These are phyloP conservation scores for Aspergillus persii DNA, from an alignment of 2,329 filamentous ascomycete species.

Conservation along the genomic window DNA sequence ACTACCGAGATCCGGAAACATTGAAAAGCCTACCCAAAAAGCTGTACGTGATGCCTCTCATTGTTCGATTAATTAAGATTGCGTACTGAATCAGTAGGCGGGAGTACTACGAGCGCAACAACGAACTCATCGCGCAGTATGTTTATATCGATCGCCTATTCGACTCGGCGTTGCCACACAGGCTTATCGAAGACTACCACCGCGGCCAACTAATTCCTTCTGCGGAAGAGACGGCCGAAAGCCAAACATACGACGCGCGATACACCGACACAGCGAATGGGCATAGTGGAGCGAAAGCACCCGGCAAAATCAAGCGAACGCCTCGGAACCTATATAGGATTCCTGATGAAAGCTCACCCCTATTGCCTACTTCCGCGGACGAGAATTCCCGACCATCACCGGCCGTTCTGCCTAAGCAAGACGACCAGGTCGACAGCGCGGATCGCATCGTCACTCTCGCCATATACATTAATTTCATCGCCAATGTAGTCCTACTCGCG, in stretches of 20 bases:
- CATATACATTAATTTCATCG: slow-evolving; percentile 80
- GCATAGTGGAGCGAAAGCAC: slow-evolving; percentile 36
- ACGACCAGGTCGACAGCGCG: slow-evolving; percentile 61
- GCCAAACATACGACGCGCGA: slow-evolving; percentile 50
- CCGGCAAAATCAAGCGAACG: slow-evolving; percentile 63
- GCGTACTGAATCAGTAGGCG: slow-evolving; percentile 49
- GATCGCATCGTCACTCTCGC: slow-evolving; percentile 78
- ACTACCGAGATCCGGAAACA: slow-evolving; percentile 79
- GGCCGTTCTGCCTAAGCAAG: slow-evolving; percentile 44
- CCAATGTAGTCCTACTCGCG: slow-evolving; percentile 71
- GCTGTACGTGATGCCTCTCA: slow-evolving; percentile 49
- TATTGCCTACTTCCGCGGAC: slow-evolving; percentile 42
- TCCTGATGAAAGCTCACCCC: slow-evolving; percentile 34
- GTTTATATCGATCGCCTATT: slow-evolving; percentile 88
- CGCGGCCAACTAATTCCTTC: slow-evolving; percentile 1
- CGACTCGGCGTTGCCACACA: slow-evolving; percentile 88
- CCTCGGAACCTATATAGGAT: slow-evolving; percentile 82
- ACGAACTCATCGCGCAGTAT: slow-evolving; percentile 86
- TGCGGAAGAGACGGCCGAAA: background rate
- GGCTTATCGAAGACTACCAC: slow-evolving; percentile 84
- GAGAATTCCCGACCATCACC: slow-evolving; percentile 59
- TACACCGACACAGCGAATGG: background rate
- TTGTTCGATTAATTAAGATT: background rate
- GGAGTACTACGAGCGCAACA: slow-evolving; percentile 84
- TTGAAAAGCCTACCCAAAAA: slow-evolving; percentile 68